These are phyloP conservation scores for Plasmodium cynomolgi DNA, from an alignment of 169 alveolate species.

Conservation along the genomic window DNA sequence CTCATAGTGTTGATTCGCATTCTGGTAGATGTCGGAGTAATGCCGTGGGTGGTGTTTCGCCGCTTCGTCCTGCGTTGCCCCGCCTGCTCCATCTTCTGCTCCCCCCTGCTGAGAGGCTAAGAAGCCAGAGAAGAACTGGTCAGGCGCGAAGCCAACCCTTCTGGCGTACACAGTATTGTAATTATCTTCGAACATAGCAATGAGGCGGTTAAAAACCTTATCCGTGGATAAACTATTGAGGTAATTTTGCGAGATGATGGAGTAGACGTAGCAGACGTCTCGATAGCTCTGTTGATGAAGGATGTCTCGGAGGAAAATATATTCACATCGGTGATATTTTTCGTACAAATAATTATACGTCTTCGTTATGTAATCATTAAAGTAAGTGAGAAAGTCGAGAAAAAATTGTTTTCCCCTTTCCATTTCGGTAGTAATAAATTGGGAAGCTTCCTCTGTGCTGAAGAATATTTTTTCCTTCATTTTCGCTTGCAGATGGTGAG, in stretches of 20 bases:
- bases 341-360: constrained; percentile 28
- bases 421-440: constrained; percentile 15
- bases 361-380: constrained; percentile 56
- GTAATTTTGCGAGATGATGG: constrained; percentile 6
- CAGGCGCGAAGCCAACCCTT: constrained; percentile 4
- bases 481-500: constrained; percentile 6
- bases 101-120: neutral
- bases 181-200: constrained; percentile 4
- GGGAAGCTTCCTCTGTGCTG: neutral
- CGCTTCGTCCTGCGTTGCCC: neutral
- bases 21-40: neutral
- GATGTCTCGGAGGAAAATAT: neutral
- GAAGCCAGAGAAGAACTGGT: constrained; percentile 24
- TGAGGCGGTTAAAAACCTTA: neutral
- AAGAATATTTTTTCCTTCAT: constrained; percentile 22
- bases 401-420: constrained; percentile 38
- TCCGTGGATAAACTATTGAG: constrained; percentile 16
- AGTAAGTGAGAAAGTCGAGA: neutral
- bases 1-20: constrained; percentile 15
- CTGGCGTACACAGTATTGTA: constrained; percentile 12
- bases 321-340: constrained; percentile 19
- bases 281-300: neutral
- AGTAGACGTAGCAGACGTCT: constrained; percentile 8
- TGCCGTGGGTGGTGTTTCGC: neutral
- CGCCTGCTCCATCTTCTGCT: neutral